Evolutionary conservation across 2,329 filamentous ascomycete species (phyloP), one percentile per base, ranked within the genome.

Genomic region (Blumeria hordei): DNA sequence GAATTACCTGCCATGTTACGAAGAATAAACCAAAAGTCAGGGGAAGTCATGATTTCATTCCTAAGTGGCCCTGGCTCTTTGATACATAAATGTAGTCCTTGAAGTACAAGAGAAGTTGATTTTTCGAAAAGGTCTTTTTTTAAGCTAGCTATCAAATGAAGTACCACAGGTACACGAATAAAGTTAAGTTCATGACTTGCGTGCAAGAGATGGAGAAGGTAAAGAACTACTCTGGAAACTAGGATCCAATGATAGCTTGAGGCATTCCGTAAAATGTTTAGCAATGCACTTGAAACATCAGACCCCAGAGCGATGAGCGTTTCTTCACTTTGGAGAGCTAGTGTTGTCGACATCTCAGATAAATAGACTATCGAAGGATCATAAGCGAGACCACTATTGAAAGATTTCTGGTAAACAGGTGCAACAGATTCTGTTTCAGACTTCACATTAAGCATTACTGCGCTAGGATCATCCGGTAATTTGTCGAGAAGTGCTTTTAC

Each of bases 21-120:
- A 54, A 98, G 72, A 12, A 95, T 85, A 5, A 83, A 83, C 92
- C 92, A 98, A 67, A 98, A 96, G 64, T 98, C 92, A 0, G 92
- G 92, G 16, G 90, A 96, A 12, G 86, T 90, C 69, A 94, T 93
- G 61, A 96, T 85, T 69, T 96, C 90, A 61, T 85, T 94, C 56
- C 86, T 80, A 33, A 98, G 71, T 11, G 84, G 79, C 32, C 81
- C 80, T 0, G 86, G 79, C 57, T 83, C 78, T 54, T 83, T 80
- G 60, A 94, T 85, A 62, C 88, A 95, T 47, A 81, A 73, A 47
- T 81, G 77, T 32, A 98, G 71, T 0, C 90, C 90, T 62, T 84
- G 81, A 16, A 94, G 72, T 0, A 93, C 78, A 4, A 86, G 76
- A 35, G 79, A 72, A 0, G 88, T 83, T 14, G 85, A 83, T 65